Evolutionary conservation across 495 filamentous ascomycete genomes (phyloP), one percentile per base, ranked within the genome.

Genomic region (Lasiosphaeris hirsuta): DNA sequence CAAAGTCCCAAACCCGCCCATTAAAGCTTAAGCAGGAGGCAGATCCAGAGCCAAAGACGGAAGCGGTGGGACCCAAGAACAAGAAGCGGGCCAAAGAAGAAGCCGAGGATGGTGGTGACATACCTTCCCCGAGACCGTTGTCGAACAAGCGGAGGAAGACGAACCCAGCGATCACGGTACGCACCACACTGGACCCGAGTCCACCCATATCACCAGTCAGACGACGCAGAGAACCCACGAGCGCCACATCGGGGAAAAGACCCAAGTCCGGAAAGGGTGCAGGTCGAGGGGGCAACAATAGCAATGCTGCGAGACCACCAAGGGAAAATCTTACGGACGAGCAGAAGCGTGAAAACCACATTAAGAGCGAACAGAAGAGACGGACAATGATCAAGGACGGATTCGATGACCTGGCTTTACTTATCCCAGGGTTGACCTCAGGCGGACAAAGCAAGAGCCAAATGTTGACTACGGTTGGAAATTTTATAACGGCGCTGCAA

Each of bases 321-420:
- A 82, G 90, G 18, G 87, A 91, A 68, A 93, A 93, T 62, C 78
- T 96, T 30, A 86, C 86, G 0, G 89, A 92, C 57, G 86, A 88
- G 54, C 86, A 96, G 68, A 96, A 94, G 72, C 77, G 90, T 40
- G 84, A 84, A 58, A 95, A 96, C 59, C 92, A 96, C 68, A 95
- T 96, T 62, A 78, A 83, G 49, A 95, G 90, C 37, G 92, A 97
- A 69, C 87, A 94, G 70, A 92, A 92, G 68, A 83, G 92, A 42
- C 81, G 92, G 50, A 86, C 86, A 34, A 72, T 88, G 17, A 95
- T 96, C 63, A 82, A 87, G 63, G 77, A 87, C 59, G 88, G 87
- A 0, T 96, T 90, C 54, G 84, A 88, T 11, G 84, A 90, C 42
- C 73, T 96, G 3, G 77, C 79, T 47, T 75, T 79, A 4, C 73